Evolutionary conservation across 805 yeast genomes (phyloP), one percentile per base, ranked within the genome.

Genomic region (Ogataea ramenticola): DNA sequence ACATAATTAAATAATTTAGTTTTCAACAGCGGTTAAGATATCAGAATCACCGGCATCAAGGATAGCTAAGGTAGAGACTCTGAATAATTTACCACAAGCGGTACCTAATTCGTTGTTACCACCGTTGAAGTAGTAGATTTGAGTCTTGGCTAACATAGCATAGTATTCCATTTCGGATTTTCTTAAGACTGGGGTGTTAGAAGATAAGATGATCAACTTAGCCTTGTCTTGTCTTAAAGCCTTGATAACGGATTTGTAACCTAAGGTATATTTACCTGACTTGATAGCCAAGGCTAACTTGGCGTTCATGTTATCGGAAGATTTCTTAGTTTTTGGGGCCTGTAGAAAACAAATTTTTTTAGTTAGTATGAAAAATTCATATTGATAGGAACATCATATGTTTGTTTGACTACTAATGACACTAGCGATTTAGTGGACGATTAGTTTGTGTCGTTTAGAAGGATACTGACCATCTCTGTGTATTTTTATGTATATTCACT

Each of bases 51-150:
- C 99, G 65, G 96, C 96, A 66, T 93, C 99, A 67, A 91, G 78
- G 65, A 93, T 73, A 66, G 97, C 79, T 66, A 93, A 78, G 67
- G 90, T 91, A 80, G 98, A 98, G 64, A 93, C 98, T 80, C 97
- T 88, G 96, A 93, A 93, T 68, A 93, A 88, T 77, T 87, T 91
- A 90, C 99, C 99, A 79, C 96, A 91, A 64, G 96, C 96, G 65
- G 99, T 93, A 81, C 97, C 98, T 70, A 91, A 87, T 80, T 91
- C 98, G 79, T 91, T 91, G 96, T 91, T 91, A 75, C 96, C 95
- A 81, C 97, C 98, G 77, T 84, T 93, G 95, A 90, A 93, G 90
- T 90, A 95, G 93, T 91, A 90, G 58, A 82, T 84, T 68, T 80
- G 80, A 71, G 96, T 86, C 87, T 90, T 91, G 72, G 98, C 86